Base-by-base conservation (phyloP, 108 stramenopile genomes). In the Pseudonitzschia multiseries region DNA sequence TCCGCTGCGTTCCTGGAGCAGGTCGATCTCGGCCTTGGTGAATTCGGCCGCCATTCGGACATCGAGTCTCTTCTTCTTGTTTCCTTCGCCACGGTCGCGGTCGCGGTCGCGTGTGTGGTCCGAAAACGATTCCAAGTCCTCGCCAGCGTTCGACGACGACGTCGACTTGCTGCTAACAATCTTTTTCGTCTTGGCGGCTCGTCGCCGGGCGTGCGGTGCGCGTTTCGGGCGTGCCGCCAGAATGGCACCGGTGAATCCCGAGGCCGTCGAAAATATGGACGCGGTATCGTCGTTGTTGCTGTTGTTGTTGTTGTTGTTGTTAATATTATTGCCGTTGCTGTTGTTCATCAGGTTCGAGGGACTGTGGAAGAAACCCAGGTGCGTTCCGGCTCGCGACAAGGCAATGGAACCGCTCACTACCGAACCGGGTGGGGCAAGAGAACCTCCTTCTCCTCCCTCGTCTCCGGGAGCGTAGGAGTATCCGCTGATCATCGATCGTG, bases 31-130 rank as follows among this genome's bases (percentile, higher is more conserved):
- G 29, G 68, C 51, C 52, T 41, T 56, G 15, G 24, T 46, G 10
- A 56, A 69, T n/a, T 69, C 53, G 50, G 53, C 53, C 10, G 68
- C 53, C 33, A 36, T 36, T 33, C 53, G 68, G 6, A 53, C 68
- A 28, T 51, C 68, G 14, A 36, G 68, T 20, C n/a, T 65, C 41
- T 33, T 14, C 18, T 44, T 42, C n/a, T n/a, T n/a, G n/a, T n/a
- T n/a, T n/a, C n/a, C n/a, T n/a, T n/a, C n/a, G n/a, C n/a, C n/a
- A n/a, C n/a, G n/a, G n/a, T n/a, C n/a, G n/a, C n/a, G n/a, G 18
- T 4, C 41, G n/a, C 43, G 4, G 18, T 8, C 20, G 20, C 20
- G 20, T 14, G 20, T 65, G 33, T 41, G 32, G 24, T 65, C 65
- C 17, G 15, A n/a, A n/a, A n/a, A n/a, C n/a, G n/a, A n/a, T n/a